Percentiles rank a stretch among this genome's conserved stretches.
Conservation (phyloP, 495 filamentous ascomycete species). For the Penicillium fimorum region DNA sequence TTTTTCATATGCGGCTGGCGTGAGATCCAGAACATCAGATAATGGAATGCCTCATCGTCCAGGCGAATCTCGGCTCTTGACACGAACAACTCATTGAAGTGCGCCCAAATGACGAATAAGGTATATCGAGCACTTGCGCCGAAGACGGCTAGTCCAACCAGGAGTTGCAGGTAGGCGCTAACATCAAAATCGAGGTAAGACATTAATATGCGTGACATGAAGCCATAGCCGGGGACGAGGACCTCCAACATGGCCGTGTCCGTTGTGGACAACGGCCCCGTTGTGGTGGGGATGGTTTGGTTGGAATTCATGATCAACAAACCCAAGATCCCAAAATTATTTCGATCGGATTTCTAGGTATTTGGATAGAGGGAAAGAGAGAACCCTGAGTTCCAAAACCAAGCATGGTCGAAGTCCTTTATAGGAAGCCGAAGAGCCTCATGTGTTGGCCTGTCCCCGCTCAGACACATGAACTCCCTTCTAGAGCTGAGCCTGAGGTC, state of each 20-base stretch:
- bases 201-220: conserved; percentile 58
- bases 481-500: conserved; percentile 2
- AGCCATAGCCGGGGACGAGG: conserved; percentile 70
- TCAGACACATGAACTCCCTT: background rate
- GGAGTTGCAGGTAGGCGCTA: conserved; percentile 63
- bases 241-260: conserved; percentile 61
- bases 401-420: background rate
- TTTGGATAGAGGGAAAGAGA: background rate
- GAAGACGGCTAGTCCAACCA: conserved; percentile 52
- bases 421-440: conserved; percentile 4
- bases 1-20: conserved; percentile 56
- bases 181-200: conserved; percentile 68
- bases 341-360: background rate
- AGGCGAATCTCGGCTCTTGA: conserved; percentile 62
- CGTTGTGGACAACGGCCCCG: conserved; percentile 15
- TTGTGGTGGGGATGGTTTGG: conserved; percentile 24
- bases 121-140: conserved; percentile 52
- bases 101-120: conserved; percentile 38
- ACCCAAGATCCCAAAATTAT: background rate
- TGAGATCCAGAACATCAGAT: conserved; percentile 69
- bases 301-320: conserved; percentile 25
- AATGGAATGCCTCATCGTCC: conserved; percentile 67
- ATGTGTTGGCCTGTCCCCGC: conserved; percentile 3
- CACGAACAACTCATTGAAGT: conserved; percentile 35
- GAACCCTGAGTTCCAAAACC: background rate